Evolutionary conservation across 2,329 filamentous ascomycete species (phyloP), one percentile per base, ranked within the genome.

Genomic region (Stachybotrys echinatus): DNA sequence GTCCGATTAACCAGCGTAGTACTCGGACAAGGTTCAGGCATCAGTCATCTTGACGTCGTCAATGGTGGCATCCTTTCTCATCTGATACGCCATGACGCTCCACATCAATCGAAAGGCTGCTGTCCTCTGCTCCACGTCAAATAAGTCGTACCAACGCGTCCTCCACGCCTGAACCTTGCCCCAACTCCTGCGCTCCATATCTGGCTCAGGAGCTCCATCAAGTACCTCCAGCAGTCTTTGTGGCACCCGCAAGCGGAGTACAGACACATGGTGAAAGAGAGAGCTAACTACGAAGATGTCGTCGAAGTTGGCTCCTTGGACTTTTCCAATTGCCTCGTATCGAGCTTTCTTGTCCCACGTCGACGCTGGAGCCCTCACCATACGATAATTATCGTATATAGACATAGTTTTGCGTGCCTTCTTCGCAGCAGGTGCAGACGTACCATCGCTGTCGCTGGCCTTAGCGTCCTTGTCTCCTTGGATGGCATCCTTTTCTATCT

Each of bases 381-480:
- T 83, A 50, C 83, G 76, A 65, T 85, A 85, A 56, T 74, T 79
- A 60, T 85, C 82, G 60, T 85, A 85, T 44, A 84, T 74, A 53
- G 73, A 75, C 62, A 80, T 66, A 47, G 73, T 80, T 62, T 78
- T 81, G 52, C 79, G 75, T 37, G 74, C 65, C 53, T 75, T 80
- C 63, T 80, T 80, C 34, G 58, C 62, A 5, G 59, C 55, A 5
- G 59, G 63, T 49, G 52, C 49, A 20, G 54, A 42, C 14, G 52
- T 27, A 23, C 58, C 58, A 42, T 65, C 58, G 6, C 55, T 52
- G 17, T 65, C 60, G 37, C 55, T 53, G 3, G 55, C 61, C 20
- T 59, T 58, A 42, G 64, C 63, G 48, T 77, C 74, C 59, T 75
- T 77, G 53, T 79, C 76, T 19, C 73, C 74, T 12, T 72, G 58